Evolutionary conservation across 176 grass and related monocot species (phyloP).

Genomic region (Pontederia crassipes): DNA sequence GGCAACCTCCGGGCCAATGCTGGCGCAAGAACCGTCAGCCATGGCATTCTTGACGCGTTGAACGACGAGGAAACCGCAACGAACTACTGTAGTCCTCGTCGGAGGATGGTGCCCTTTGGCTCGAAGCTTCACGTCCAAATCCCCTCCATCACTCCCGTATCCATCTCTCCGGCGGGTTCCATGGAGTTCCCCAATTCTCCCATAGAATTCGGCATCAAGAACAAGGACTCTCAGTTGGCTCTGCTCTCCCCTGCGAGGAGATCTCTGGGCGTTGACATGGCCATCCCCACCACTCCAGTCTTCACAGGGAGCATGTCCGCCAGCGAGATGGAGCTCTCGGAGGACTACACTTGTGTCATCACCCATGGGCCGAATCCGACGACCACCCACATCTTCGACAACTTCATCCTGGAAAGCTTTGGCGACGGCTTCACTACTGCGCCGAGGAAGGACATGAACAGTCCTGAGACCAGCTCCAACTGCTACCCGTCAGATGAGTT

Average conservation of each 20-base stretch:
- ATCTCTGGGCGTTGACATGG: neutral
- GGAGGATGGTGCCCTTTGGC: slow-evolving; percentile 25
- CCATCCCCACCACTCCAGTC: neutral
- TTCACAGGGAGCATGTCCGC: slow-evolving; percentile 18
- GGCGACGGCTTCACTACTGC: slow-evolving; percentile 14
- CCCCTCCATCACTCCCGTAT: slow-evolving; percentile 1
- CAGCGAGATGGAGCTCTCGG: slow-evolving; percentile 48
- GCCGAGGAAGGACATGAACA: slow-evolving; percentile 9
- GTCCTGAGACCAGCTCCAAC: neutral
- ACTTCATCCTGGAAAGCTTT: slow-evolving; percentile 31
- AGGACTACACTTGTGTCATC: slow-evolving; percentile 74
- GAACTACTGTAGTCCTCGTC: neutral
- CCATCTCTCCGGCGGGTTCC: neutral
- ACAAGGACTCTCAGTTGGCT: slow-evolving; percentile 20
- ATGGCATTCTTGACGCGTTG: slow-evolving; percentile 50
- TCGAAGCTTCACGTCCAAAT: slow-evolving; percentile 32
- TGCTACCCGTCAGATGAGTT: slow-evolving; percentile 14
- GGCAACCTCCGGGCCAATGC: neutral
- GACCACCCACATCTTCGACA: slow-evolving; percentile 65
- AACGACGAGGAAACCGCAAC: slow-evolving; percentile 14
- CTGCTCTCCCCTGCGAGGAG: neutral
- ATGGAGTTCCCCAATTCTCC: slow-evolving; percentile 8
- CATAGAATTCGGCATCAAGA: slow-evolving; percentile 30
- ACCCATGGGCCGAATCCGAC: slow-evolving; percentile 39
- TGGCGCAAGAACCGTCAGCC: slow-evolving; percentile 3